Base-by-base conservation (phyloP, 106 monocot species). In the Xerophyta viscosa region DNA sequence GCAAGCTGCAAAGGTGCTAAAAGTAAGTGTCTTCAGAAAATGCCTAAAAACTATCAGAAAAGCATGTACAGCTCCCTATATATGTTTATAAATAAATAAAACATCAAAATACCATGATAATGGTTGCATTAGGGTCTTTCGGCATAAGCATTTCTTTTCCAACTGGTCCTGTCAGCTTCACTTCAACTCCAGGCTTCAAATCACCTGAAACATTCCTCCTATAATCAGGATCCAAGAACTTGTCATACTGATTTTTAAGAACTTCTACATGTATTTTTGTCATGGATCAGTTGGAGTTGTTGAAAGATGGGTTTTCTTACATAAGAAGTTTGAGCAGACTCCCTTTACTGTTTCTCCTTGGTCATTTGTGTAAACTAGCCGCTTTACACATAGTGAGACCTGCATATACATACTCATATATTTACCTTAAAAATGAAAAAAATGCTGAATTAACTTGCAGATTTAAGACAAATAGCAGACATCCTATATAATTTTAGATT, bases 131-230 rank as follows among this genome's bases (percentile, higher is more conserved):
- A 17, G 96, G 96, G 52, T 98, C 96, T 62, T 77, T 77, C 1
- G 96, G 96, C 96, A 98, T 90, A 41, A 98, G 86, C 96, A 98
- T 98, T 65, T 98, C 96, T 55, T 98, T 98, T 24, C 96, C 96
- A 2, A 98, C 82, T 18, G 96, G 96, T 19, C 96, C 96, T 21
- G 96, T 98, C 0, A 98, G 56, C 66, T 90, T 82, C 27, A 83
- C 89, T 27, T 85, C 82, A 46, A 66, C 48, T 37, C 96, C 96
- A 36, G 96, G 96, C 53, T 82, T 98, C 73, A 98, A 46, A 55
- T 98, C 96, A 67, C 96, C 89, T 98, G 45, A 45, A 61, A 42
- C 20, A 48, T 21, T 56, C 8, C 46, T 13, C 8, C 6, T 1
- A 46, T 46, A 7, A n/a, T n/a, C n/a, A n/a, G n/a, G n/a, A n/a